Percentiles rank a stretch among this genome's conserved stretches.
These are phyloP conservation scores for Spathaspora hagerdaliae DNA, from an alignment of 805 yeast species.

Conservation along the genomic window DNA sequence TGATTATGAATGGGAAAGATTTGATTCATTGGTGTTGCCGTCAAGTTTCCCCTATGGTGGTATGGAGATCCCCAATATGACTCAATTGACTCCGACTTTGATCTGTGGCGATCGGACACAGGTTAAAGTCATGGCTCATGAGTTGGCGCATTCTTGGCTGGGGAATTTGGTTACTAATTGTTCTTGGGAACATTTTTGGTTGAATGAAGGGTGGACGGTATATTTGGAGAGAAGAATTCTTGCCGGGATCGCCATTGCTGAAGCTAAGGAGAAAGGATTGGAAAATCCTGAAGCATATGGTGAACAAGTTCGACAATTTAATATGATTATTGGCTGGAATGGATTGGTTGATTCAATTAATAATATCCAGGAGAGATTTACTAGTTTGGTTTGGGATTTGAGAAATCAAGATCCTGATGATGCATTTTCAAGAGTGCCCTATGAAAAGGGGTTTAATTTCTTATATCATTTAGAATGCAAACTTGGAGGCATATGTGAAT, in stretches of 20 bases:
- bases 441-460: constrained; percentile 34
- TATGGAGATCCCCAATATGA: constrained; percentile 36
- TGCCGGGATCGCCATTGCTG: constrained; percentile 24
- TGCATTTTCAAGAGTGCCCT: constrained; percentile 30
- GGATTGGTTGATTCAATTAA: constrained; percentile 22
- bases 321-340: constrained; percentile 29
- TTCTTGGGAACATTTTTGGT: constrained; percentile 37
- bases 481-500: constrained; percentile 20
- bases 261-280: constrained; percentile 15
- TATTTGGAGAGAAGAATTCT: constrained; percentile 31
- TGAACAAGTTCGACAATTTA: constrained; percentile 27
- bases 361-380: constrained; percentile 16
- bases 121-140: constrained; percentile 33
- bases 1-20: constrained; percentile 30
- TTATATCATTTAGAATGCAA: constrained; percentile 22
- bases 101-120: constrained; percentile 31
- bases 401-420: constrained; percentile 10
- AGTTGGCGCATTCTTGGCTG: constrained; percentile 36
- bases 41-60: constrained; percentile 34
- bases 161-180: constrained; percentile 34
- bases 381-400: constrained; percentile 20
- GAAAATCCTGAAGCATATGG: constrained; percentile 21
- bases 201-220: constrained; percentile 37
- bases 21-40: constrained; percentile 32
- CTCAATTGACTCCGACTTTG: constrained; percentile 32